These are phyloP conservation scores for Suillus weaverae DNA, from an alignment of 768 basidiomycete species.

Conservation along the genomic window DNA sequence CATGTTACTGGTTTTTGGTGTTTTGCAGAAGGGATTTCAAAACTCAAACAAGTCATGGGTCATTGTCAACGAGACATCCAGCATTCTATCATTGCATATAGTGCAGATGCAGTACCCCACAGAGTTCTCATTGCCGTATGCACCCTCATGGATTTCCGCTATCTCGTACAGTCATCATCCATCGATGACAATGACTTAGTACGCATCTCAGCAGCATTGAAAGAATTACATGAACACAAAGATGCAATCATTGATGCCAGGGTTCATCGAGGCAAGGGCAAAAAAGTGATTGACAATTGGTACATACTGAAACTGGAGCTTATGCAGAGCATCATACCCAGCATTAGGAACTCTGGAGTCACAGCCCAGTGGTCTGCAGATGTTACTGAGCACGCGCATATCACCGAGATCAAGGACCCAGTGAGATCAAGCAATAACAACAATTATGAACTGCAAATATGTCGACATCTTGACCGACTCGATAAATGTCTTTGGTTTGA, in stretches of 20 bases:
- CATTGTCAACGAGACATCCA: slow-evolving; percentile 38
- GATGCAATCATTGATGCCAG: slow-evolving; percentile 30
- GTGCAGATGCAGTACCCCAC: slow-evolving; percentile 33
- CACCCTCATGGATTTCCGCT: slow-evolving; percentile 38
- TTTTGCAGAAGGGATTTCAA: slow-evolving; percentile 40
- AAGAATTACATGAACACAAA: slow-evolving; percentile 36
- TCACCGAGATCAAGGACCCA: slow-evolving; percentile 33
- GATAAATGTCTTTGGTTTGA: slow-evolving; percentile 33
- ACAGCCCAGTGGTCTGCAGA: slow-evolving; percentile 37
- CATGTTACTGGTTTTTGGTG: slow-evolving; percentile 34
- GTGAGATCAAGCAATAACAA: slow-evolving; percentile 32
- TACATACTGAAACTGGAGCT: slow-evolving; percentile 44
- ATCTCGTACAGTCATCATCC: slow-evolving; percentile 31
- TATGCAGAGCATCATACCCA: slow-evolving; percentile 33
- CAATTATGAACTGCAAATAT: slow-evolving; percentile 37
- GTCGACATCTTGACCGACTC: slow-evolving; percentile 28
- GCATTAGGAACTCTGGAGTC: slow-evolving; percentile 30
- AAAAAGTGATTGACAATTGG: slow-evolving; percentile 32
- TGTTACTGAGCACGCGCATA: slow-evolving; percentile 37
- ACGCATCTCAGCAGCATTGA: slow-evolving; percentile 21
- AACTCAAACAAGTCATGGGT: slow-evolving; percentile 41
- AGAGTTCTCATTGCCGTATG: slow-evolving; percentile 33
- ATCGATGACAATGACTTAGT: slow-evolving; percentile 24
- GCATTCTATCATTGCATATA: slow-evolving; percentile 32
- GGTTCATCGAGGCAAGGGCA: slow-evolving; percentile 26